Evolutionary conservation across 768 basidiomycete genomes (phyloP), one percentile per base, ranked within the genome.

Genomic region (Lactarius deliciosus): DNA sequence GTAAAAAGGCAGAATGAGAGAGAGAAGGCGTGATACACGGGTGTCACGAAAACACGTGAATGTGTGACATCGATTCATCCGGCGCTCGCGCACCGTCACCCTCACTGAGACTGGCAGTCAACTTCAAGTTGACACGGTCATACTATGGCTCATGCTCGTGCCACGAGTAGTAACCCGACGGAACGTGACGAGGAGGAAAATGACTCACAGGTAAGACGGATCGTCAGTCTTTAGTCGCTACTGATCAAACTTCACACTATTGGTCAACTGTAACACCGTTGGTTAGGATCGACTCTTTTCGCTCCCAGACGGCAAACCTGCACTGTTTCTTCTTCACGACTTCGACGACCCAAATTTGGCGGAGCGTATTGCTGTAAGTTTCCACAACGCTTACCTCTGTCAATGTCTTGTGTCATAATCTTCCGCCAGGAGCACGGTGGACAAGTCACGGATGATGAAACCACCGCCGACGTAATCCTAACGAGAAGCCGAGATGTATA

Each of bases 351-450:
- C 15, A 18, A 18, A 58, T 65, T 32, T 64, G 41, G 28, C 16
- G 10, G 53, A 32, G 2, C 54, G 34, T 11, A 40, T 68, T 30
- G 7, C 71, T 82, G 66, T 68, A 38, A 56, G 66, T 56, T 22
- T 10, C 20, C 3, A 20, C 34, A 5, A 11, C 11, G 47, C 1
- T 63, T 57, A 36, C 60, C 16, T 50, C 32, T 32, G 15, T 41
- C 25, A n/a, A 16, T 32, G 15, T 20, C 28, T 16, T 18, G 41
- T 53, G 7, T 3, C 13, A 34, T 53, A 11, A 32, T 41, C 5
- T n/a, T 57, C 15, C 22, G 2, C 32, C 54, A 70, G 69, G 47
- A 41, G n/a, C 43, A 70, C 16, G 69, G 69, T 43, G 69, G 67
- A 22, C 38, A 30, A 30, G 36, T 70, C n/a, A 64, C 66, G 18